Evolutionary conservation across 306 rosid species (phyloP).

Genomic region (Trifolium fragiferum): DNA sequence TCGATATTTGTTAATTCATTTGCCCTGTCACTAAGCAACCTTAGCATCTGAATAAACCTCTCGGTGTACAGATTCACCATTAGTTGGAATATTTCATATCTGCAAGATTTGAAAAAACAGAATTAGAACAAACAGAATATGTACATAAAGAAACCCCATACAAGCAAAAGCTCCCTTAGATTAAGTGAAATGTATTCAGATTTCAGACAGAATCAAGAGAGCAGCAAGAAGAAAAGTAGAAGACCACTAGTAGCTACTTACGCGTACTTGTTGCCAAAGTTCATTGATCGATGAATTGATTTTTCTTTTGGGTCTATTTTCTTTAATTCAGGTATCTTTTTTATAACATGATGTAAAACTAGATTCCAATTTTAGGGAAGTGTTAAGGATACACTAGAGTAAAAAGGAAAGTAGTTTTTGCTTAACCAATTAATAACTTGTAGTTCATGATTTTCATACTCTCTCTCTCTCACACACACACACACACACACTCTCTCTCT

Average conservation of each 20-base stretch:
- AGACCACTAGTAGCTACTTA: constrained; percentile 21
- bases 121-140: constrained; percentile 37
- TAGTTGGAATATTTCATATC: constrained; percentile 97
- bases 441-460: neutral
- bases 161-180: constrained; percentile 14
- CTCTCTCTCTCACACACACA: too few relatives aligned
- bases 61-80: constrained; percentile 96
- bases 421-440: constrained; percentile 3
- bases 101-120: constrained; percentile 51
- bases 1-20: constrained; percentile 87
- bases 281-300: constrained; percentile 9
- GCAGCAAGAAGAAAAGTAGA: neutral
- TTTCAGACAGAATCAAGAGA: neutral
- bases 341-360: neutral
- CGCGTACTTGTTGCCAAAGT: constrained; percentile 16
- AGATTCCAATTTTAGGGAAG: constrained; percentile 14
- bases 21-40: constrained; percentile 92
- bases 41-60: constrained; percentile 96
- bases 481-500: too few relatives aligned
- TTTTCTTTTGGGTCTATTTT: constrained; percentile 9
- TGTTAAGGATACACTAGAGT: neutral
- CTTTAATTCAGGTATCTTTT: neutral
- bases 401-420: constrained; percentile 11
- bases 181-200: constrained; percentile 15
- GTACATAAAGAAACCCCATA: constrained; percentile 23